phyloP scores from a whole-genome alignment of 2,329 filamentous ascomycete genomes.

The Hypoxylon sp. region DNA sequence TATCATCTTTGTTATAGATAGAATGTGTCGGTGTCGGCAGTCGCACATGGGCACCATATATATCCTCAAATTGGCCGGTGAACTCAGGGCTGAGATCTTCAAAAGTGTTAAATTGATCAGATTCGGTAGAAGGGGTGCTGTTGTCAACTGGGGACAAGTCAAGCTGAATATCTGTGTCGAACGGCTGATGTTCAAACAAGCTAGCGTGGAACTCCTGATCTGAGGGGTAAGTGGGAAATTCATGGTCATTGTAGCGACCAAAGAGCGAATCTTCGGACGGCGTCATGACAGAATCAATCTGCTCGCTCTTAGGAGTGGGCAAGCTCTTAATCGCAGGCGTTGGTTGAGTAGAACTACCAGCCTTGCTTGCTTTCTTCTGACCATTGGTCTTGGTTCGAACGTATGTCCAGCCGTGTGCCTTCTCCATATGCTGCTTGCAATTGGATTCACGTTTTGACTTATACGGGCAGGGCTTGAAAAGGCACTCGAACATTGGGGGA shows the following conservation, averaged over 20 bases:
- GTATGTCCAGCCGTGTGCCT: constrained; percentile 92
- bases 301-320: constrained; percentile 73
- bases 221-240: constrained; percentile 66
- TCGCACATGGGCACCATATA: constrained; percentile 72
- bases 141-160: constrained; percentile 66
- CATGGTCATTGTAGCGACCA: constrained; percentile 55
- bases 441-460: constrained; percentile 96
- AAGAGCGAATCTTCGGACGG: constrained; percentile 67
- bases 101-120: constrained; percentile 70
- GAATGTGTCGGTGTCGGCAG: constrained; percentile 66
- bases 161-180: constrained; percentile 59
- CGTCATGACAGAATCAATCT: constrained; percentile 69
- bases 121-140: constrained; percentile 63
- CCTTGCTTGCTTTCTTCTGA: constrained; percentile 62
- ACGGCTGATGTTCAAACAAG: constrained; percentile 58
- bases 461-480: constrained; percentile 88
- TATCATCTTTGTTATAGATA: constrained; percentile 63
- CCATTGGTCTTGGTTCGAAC: constrained; percentile 86
- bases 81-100: constrained; percentile 73
- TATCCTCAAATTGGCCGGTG: constrained; percentile 72
- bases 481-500: constrained; percentile 86
- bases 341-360: constrained; percentile 64
- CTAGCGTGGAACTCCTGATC: constrained; percentile 63
- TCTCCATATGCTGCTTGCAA: constrained; percentile 99
- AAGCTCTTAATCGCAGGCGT: constrained; percentile 74